These are phyloP conservation scores for Oleoguttula mirabilis DNA, from an alignment of 495 filamentous ascomycete genomes.

Conservation along the genomic window DNA sequence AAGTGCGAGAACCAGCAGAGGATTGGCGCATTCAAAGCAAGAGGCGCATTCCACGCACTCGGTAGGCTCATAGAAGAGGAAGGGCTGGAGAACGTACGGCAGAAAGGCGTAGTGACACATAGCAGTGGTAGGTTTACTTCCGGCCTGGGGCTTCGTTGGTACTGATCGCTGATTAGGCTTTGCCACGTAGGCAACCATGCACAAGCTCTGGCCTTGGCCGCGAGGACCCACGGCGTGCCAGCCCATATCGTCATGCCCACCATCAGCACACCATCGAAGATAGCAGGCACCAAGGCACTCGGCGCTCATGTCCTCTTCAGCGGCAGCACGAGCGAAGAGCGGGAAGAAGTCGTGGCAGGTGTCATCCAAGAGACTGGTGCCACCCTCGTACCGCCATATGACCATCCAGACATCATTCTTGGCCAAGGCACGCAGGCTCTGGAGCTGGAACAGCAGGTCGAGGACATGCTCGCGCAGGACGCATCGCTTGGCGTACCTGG, in stretches of 20 bases:
- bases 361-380: slow-evolving; percentile 61
- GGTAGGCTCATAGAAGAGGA: slow-evolving; percentile 54
- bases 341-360: slow-evolving; percentile 59
- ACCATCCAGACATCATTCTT: slow-evolving; percentile 80
- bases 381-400: slow-evolving; percentile 74
- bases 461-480: slow-evolving; percentile 34
- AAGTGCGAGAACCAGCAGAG: slow-evolving; percentile 94
- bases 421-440: slow-evolving; percentile 82
- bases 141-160: background rate
- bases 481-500: slow-evolving; percentile 11
- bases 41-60: slow-evolving; percentile 85
- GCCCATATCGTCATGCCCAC: slow-evolving; percentile 84
- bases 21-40: slow-evolving; percentile 85
- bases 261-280: slow-evolving; percentile 73
- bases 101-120: slow-evolving; percentile 76
- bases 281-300: slow-evolving; percentile 64
- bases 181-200: slow-evolving; percentile 70
- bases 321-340: slow-evolving; percentile 66
- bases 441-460: slow-evolving; percentile 66
- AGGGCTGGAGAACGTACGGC: slow-evolving; percentile 29
- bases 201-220: slow-evolving; percentile 83
- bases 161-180: slow-evolving; percentile 3
- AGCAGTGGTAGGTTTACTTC: slow-evolving; percentile 51
- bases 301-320: slow-evolving; percentile 71
- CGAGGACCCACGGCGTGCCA: slow-evolving; percentile 48